phyloP scores from a whole-genome alignment of 352 stramenopile species.

The Phytophthora crassamura region DNA sequence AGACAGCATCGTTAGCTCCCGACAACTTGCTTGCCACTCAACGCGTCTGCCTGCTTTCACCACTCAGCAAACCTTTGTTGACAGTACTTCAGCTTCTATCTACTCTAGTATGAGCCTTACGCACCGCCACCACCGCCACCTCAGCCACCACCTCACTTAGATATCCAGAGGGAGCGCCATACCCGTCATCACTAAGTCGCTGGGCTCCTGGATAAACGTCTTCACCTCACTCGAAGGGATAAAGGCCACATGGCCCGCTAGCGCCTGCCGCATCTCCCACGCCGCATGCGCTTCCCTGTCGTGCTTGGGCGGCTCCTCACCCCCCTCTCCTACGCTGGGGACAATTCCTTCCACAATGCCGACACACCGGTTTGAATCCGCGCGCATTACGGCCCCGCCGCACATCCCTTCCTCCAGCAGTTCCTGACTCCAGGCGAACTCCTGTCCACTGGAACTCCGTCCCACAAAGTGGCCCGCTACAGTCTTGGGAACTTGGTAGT shows the following conservation, averaged over 20 bases:
- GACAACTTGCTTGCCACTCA: slow-evolving; percentile 7
- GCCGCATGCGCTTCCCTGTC: slow-evolving; percentile 34
- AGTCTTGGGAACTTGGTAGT: slow-evolving; percentile 45
- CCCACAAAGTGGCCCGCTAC: slow-evolving; percentile 70
- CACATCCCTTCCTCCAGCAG: slow-evolving; percentile 87
- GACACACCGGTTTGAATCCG: slow-evolving; percentile 47
- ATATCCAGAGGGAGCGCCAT: slow-evolving; percentile 36
- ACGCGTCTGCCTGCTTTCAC: slow-evolving; percentile 15
- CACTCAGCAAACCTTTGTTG: slow-evolving; percentile 13
- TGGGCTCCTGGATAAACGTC: slow-evolving; percentile 51
- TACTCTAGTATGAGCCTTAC: slow-evolving; percentile 29
- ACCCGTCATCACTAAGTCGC: slow-evolving; percentile 43
- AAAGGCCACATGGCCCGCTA: slow-evolving; percentile 78
- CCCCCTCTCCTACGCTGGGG: slow-evolving; percentile 37
- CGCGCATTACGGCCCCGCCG: slow-evolving; percentile 67
- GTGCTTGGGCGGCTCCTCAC: slow-evolving; percentile 30
- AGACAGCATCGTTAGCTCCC: slow-evolving; percentile 17
- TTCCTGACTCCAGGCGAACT: slow-evolving; percentile 78
- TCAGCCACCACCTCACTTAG: slow-evolving; percentile 18
- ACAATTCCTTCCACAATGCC: slow-evolving; percentile 86
- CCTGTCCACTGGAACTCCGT: slow-evolving; percentile 61
- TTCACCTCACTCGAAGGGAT: slow-evolving; percentile 58
- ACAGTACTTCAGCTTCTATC: slow-evolving; percentile 26
- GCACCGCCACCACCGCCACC: no score
- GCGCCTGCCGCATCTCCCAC: slow-evolving; percentile 63